Percentiles rank a stretch among this genome's conserved stretches.
Evolutionary conservation across 2,329 filamentous ascomycete species (phyloP).

Genomic region (Penicillium sp.): DNA sequence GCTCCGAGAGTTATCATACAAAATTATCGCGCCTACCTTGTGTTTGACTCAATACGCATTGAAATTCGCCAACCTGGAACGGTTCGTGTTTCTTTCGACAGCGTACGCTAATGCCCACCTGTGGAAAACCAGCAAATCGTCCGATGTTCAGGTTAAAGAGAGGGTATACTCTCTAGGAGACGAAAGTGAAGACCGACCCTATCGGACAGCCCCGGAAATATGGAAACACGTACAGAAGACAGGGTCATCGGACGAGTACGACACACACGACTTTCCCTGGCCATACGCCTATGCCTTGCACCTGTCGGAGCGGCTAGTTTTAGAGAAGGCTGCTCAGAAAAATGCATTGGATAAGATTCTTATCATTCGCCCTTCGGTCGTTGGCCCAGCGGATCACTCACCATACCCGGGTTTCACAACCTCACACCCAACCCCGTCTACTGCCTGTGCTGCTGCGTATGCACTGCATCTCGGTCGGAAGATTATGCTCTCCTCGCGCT

Average conservation of each 20-base stretch:
- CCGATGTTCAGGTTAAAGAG: conserved; percentile 19
- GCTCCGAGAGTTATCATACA: conserved; percentile 20
- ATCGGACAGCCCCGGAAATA: conserved; percentile 9
- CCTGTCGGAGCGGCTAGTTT: conserved; percentile 15
- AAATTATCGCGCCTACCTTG: conserved; percentile 18
- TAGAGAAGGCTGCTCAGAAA: conserved; percentile 15
- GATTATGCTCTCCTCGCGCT: conserved; percentile 16
- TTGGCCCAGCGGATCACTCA: conserved; percentile 23
- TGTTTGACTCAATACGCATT: conserved; percentile 20
- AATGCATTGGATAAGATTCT: conserved; percentile 20
- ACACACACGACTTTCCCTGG: conserved; percentile 18
- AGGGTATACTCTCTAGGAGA: conserved; percentile 14
- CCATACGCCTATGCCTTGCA: conserved; percentile 20
- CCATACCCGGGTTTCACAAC: conserved; percentile 22
- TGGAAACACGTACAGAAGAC: conserved; percentile 18
- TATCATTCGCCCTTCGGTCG: conserved; percentile 23
- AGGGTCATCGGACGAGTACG: conserved; percentile 18
- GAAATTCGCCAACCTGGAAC: conserved; percentile 23
- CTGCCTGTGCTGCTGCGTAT: conserved; percentile 18
- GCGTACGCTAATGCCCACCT: conserved; percentile 24
- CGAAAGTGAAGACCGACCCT: conserved; percentile 6
- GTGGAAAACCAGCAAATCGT: conserved; percentile 12
- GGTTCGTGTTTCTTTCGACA: conserved; percentile 20
- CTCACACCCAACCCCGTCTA: conserved; percentile 17
- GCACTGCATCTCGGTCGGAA: conserved; percentile 20